A percentile compares a stretch with the other conserved stretches of the same genome.
These are phyloP conservation scores for Talaromyces stipitatus DNA, from an alignment of 495 filamentous ascomycete genomes.

Conservation along the genomic window DNA sequence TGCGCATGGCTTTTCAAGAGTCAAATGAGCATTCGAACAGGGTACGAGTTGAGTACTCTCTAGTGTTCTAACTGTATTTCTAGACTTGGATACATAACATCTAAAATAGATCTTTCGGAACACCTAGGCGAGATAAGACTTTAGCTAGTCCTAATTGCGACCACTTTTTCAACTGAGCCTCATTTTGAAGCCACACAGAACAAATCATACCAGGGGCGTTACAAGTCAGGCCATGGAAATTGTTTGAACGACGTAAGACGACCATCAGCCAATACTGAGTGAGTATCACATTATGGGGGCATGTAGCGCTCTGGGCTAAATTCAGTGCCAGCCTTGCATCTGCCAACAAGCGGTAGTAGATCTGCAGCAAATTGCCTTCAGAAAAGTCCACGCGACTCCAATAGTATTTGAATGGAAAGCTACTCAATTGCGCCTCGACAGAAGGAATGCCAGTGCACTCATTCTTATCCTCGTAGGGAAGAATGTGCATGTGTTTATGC, in stretches of 20 bases:
- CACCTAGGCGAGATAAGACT: constrained; percentile 15
- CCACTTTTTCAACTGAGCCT: constrained; percentile 26
- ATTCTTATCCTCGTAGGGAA: constrained; percentile 15
- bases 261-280: constrained; percentile 31
- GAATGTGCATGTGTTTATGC: constrained; percentile 38
- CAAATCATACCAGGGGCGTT: constrained; percentile 36
- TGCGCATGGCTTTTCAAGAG: no score
- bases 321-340: constrained; percentile 14
- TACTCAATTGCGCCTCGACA: neutral
- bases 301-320: constrained; percentile 2
- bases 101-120: constrained; percentile 9
- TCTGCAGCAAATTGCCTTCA: constrained; percentile 1
- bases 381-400: neutral
- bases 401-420: neutral
- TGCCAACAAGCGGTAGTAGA: constrained; percentile 19
- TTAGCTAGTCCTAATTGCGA: constrained; percentile 14
- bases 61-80: no score
- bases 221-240: constrained; percentile 16
- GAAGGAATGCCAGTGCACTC: neutral
- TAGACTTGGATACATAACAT: no score
- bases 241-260: constrained; percentile 20
- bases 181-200: constrained; percentile 23
- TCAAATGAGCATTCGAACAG: no score
- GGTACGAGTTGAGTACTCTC: no score
- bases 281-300: constrained; percentile 35